Percentiles rank a stretch among this genome's conserved stretches.
Evolutionary conservation across 1,139 yeast genomes (phyloP).

Genomic region (Nadsonia commutata): DNA sequence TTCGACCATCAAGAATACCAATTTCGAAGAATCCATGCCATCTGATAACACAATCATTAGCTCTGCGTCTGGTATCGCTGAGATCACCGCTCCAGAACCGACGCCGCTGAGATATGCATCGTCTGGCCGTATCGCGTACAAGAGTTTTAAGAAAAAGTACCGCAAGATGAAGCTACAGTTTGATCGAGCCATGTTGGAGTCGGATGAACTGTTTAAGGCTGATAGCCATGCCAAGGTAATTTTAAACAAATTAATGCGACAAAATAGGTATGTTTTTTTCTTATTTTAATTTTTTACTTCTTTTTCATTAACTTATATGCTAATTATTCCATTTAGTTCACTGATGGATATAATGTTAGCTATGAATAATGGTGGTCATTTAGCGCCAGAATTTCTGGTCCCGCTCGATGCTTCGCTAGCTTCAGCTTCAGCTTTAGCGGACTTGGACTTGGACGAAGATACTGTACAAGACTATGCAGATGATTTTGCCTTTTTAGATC

Average conservation of each 20-base stretch:
- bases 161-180: conserved; percentile 15
- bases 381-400: conserved; percentile 4
- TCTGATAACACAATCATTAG: too few relatives aligned
- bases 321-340: conserved; percentile 7
- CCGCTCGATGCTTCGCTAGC: not conserved
- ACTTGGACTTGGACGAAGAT: conserved; percentile 1
- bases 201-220: conserved; percentile 14
- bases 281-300: not conserved
- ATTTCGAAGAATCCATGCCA: too few relatives aligned
- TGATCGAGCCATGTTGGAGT: conserved; percentile 12
- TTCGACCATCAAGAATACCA: too few relatives aligned
- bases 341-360: conserved; percentile 13
- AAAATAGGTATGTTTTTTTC: conserved; percentile 7
- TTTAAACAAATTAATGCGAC: conserved; percentile 14
- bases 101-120: not conserved
- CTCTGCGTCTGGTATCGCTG: too few relatives aligned
- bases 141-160: conserved; percentile 12
- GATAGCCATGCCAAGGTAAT: conserved; percentile 11
- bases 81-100: too few relatives aligned
- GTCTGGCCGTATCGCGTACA: not conserved
- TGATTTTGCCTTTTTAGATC: conserved; percentile 10
- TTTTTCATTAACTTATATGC: not conserved
- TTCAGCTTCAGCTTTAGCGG: not conserved
- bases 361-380: conserved; percentile 11
- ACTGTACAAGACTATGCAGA: conserved; percentile 8